A percentile compares a stretch with the other conserved stretches of the same genome.
Evolutionary conservation across 2,329 filamentous ascomycete species (phyloP).

Genomic region (Passalora sequoiae): DNA sequence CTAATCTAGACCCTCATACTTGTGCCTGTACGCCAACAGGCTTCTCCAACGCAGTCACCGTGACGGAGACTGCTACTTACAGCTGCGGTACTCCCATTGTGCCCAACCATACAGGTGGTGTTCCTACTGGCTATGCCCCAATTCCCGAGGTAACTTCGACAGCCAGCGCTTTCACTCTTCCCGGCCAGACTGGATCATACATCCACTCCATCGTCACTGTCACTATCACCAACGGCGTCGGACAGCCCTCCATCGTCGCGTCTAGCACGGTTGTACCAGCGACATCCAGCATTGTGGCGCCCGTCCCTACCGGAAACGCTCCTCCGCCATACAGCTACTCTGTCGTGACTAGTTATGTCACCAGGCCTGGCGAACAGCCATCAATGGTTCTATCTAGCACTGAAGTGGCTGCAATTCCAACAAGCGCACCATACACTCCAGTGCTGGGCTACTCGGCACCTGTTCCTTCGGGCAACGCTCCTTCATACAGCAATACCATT

Average conservation of each 20-base stretch:
- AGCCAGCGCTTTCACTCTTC: constrained; percentile 13
- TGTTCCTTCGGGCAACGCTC: constrained; percentile 5
- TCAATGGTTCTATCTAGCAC: constrained; percentile 13
- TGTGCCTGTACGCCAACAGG: constrained; percentile 14
- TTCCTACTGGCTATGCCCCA: constrained; percentile 14
- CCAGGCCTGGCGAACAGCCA: constrained; percentile 9
- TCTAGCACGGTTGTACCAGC: constrained; percentile 13
- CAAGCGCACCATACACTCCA: constrained; percentile 11
- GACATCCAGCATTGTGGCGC: not conserved
- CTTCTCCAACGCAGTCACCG: constrained; percentile 11
- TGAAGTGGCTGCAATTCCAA: constrained; percentile 9
- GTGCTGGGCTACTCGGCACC: constrained; percentile 11
- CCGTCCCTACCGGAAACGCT: constrained; percentile 2
- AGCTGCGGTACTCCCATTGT: constrained; percentile 12
- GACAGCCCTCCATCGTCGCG: constrained; percentile 5
- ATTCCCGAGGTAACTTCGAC: constrained; percentile 8
- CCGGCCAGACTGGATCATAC: constrained; percentile 14
- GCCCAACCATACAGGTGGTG: constrained; percentile 12
- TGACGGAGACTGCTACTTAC: constrained; percentile 13
- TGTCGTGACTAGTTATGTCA: constrained; percentile 16
- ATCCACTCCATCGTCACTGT: constrained; percentile 17
- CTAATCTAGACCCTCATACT: constrained; percentile 3
- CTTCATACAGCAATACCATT: constrained; percentile 12
- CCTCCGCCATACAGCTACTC: constrained; percentile 12
- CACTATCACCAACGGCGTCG: constrained; percentile 13